These are phyloP conservation scores for Apophysomyces ossiformis DNA, from an alignment of 371 early-diverging fungal species.

Conservation along the genomic window DNA sequence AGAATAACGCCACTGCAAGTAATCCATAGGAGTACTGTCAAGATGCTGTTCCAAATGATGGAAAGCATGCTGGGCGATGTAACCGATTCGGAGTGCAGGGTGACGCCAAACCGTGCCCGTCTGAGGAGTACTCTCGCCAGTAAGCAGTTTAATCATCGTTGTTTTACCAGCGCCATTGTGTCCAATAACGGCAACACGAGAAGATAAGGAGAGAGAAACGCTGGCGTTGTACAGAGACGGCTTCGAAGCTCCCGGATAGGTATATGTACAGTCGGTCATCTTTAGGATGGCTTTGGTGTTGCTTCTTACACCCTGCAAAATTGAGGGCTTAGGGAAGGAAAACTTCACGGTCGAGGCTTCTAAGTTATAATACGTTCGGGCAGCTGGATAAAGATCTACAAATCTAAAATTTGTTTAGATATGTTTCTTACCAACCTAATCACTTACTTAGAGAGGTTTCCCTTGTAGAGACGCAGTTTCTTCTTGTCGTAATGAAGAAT, in stretches of 20 bases:
- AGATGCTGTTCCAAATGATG: slow-evolving; percentile 85
- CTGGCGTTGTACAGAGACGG: slow-evolving; percentile 67
- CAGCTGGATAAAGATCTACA: slow-evolving; percentile 61
- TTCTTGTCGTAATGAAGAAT: slow-evolving; percentile 81
- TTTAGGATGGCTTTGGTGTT: slow-evolving; percentile 80
- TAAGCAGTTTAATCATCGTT: slow-evolving; percentile 83
- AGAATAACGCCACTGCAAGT: slow-evolving; percentile 84
- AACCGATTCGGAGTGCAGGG: slow-evolving; percentile 81
- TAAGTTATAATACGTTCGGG: slow-evolving; percentile 74
- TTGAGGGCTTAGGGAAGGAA: slow-evolving; percentile 75
- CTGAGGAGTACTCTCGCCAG: slow-evolving; percentile 72
- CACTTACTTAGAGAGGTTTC: slow-evolving; percentile 62
- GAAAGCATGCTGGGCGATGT: slow-evolving; percentile 92
- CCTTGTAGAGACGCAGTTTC: slow-evolving; percentile 70
- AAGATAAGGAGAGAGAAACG: slow-evolving; percentile 70
- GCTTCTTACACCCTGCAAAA: slow-evolving; percentile 76
- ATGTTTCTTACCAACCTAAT: not conserved
- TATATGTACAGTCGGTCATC: slow-evolving; percentile 68
- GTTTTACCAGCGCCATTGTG: slow-evolving; percentile 87
- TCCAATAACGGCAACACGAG: slow-evolving; percentile 83
- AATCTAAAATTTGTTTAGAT: slow-evolving; percentile 30
- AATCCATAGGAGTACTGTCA: slow-evolving; percentile 81
- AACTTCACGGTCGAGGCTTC: slow-evolving; percentile 71
- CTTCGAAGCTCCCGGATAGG: slow-evolving; percentile 69
- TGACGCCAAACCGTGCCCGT: slow-evolving; percentile 72